Base-by-base conservation (phyloP, 2,329 filamentous ascomycete species). In the Mycosphaerella arachidis region DNA sequence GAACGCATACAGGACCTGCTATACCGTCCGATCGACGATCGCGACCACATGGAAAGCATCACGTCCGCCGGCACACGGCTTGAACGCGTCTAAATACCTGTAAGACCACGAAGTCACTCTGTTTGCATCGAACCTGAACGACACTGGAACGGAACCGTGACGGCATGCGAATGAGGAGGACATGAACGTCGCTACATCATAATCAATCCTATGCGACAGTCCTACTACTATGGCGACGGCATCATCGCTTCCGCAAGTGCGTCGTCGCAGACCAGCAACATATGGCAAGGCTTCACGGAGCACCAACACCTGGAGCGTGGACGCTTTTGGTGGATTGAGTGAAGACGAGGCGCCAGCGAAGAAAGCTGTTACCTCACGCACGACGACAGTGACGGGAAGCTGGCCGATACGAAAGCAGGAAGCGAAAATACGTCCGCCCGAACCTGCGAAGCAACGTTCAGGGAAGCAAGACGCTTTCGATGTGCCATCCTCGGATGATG, bases 391-490 rank as follows among this genome's bases (percentile, higher is more conserved):
- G 31, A 63, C 58, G 40, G 60, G 60, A 18, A 55, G 62, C 20
- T 63, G 61, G 24, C 43, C 59, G 10, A 35, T 66, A 7, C 58
- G 58, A 30, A 64, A 64, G 50, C 56, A 48, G n/a, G 60, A 63
- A 20, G n/a, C 50, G 5, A 58, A 60, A 43, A 12, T 35, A 9
- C 48, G 33, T 24, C 30, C 56, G 8, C 56, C 45, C 27, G 66
- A 59, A 54, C 43, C 60, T 24, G 33, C 50, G 35, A 66, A 60
- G 45, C 52, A 50, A 37, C 59, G 54, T 6, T 35, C 59, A 27
- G 65, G 62, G 48, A 61, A 63, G 54, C 61, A 62, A 16, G 72
- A 73, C 40, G 66, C 76, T 18, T 81, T 78, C 65, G 78, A 81
- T 61, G 72, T 80, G 20, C 77, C 78, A 4, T 65, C 64, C 30